phyloP scores from a whole-genome alignment of 164 flowering plant genomes.

The Aristolochia californica region DNA sequence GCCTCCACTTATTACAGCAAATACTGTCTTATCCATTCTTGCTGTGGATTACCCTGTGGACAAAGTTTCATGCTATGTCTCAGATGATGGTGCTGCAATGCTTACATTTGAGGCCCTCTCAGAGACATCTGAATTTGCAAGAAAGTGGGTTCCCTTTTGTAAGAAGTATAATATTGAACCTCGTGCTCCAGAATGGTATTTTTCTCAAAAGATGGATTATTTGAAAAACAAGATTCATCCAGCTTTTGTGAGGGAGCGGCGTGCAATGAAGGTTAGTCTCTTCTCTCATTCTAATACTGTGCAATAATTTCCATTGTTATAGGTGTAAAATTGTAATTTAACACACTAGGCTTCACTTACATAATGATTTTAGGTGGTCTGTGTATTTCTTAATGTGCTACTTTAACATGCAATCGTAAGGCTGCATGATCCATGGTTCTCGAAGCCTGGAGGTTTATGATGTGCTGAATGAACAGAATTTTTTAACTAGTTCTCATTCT shows the following conservation, averaged over 20 bases:
- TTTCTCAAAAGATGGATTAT: conserved; percentile 76
- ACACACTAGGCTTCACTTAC: background rate
- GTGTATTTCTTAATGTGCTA: too few species aligned
- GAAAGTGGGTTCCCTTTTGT: conserved; percentile 94
- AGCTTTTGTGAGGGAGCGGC: conserved; percentile 81
- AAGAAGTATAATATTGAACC: conserved; percentile 84
- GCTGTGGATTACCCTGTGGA: conserved; percentile 96
- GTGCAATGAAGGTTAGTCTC: conserved; percentile 76
- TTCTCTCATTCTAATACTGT: background rate
- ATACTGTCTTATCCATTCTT: conserved; percentile 87
- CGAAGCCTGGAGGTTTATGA: too few species aligned
- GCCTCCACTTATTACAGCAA: conserved; percentile 95
- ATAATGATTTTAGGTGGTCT: background rate
- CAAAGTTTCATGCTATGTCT: conserved; percentile 91
- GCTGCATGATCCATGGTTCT: background rate
- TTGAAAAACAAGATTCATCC: conserved; percentile 85
- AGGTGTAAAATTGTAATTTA: too few species aligned
- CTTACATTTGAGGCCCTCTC: conserved; percentile 80
- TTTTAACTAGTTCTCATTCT: too few species aligned
- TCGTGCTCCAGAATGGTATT: conserved; percentile 93
- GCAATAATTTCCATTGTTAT: too few species aligned
- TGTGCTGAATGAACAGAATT: too few species aligned
- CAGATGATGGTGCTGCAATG: conserved; percentile 99
- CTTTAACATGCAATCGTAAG: background rate
- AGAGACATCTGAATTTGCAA: conserved; percentile 87